Conservation (phyloP, 345 rosid species). For the Eutrema heterophyllum region DNA sequence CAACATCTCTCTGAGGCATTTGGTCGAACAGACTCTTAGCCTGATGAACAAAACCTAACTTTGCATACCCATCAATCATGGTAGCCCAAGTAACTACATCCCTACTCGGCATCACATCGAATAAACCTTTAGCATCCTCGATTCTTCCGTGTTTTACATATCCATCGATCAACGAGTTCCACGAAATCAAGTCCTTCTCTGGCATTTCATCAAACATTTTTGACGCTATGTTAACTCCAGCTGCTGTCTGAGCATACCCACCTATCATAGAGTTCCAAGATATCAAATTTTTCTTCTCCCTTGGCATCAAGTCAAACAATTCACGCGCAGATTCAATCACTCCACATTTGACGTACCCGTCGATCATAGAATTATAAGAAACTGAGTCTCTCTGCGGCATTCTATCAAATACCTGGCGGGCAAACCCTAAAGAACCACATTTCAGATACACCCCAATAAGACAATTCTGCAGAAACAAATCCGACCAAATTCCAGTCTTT, state of each 20-base stretch:
- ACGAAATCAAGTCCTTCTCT: slow-evolving; percentile 50
- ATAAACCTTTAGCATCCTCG: slow-evolving; percentile 38
- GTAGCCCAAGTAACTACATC: slow-evolving; percentile 59
- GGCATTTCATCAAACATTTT: slow-evolving; percentile 53
- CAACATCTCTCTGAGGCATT: slow-evolving; percentile 48
- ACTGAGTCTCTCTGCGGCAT: slow-evolving; percentile 36
- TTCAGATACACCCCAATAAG: slow-evolving; percentile 32
- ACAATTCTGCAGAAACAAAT: slow-evolving; percentile 41
- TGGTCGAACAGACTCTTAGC: slow-evolving; percentile 47
- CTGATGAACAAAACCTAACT: slow-evolving; percentile 40
- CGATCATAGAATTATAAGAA: slow-evolving; percentile 42
- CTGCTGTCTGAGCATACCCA: slow-evolving; percentile 37
- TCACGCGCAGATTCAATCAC: slow-evolving; percentile 37
- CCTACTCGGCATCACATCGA: slow-evolving; percentile 40
- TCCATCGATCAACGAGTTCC: slow-evolving; percentile 61
- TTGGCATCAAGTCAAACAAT: slow-evolving; percentile 48
- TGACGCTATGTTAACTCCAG: slow-evolving; percentile 39
- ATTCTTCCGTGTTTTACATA: slow-evolving; percentile 46
- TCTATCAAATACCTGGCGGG: slow-evolving; percentile 39
- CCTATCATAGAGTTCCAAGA: slow-evolving; percentile 70
- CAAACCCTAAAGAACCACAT: slow-evolving; percentile 34
- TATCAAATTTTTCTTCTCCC: slow-evolving; percentile 38
- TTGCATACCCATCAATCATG: slow-evolving; percentile 53
- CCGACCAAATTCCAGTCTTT: slow-evolving; percentile 34
- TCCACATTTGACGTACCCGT: slow-evolving; percentile 53